Percentiles rank a stretch among this genome's conserved stretches.
phyloP scores from a whole-genome alignment of 139 green algal species.

The Monoraphidium neglectum region DNA sequence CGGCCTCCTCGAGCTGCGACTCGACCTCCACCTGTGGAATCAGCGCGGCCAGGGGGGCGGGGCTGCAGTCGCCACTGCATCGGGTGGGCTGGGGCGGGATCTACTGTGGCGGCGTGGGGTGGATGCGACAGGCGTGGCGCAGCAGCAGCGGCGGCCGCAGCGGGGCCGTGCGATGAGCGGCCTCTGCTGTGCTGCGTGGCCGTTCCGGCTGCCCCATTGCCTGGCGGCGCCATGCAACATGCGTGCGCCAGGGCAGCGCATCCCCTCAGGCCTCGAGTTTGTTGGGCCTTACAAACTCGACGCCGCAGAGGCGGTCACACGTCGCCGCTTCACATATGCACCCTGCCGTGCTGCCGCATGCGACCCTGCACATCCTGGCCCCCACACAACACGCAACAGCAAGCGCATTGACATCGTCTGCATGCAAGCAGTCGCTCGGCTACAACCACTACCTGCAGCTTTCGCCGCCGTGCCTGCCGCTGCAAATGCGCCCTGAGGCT shows the following conservation, averaged over 20 bases:
- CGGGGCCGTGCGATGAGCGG: not conserved
- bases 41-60: not conserved
- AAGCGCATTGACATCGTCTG: too few relatives aligned
- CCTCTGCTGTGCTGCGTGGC: not conserved
- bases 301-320: not conserved
- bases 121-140: not conserved
- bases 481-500: constrained; percentile 19
- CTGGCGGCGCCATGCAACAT: not conserved
- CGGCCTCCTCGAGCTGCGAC: constrained; percentile 43
- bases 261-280: not conserved
- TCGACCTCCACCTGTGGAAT: constrained; percentile 26
- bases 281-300: too few relatives aligned
- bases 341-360: not conserved
- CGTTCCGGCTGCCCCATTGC: not conserved
- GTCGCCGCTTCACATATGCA: not conserved
- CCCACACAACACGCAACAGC: too few relatives aligned
- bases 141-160: not conserved
- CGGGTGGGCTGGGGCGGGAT: too few relatives aligned
- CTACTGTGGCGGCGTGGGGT: too few relatives aligned
- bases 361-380: not conserved
- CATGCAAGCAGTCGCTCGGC: too few relatives aligned
- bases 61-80: too few relatives aligned
- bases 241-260: not conserved
- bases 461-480: constrained; percentile 30
- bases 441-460: constrained; percentile 50